These are phyloP conservation scores for Lecanoromycetidae sp. DNA, from an alignment of 2,329 filamentous ascomycete species.

Conservation along the genomic window DNA sequence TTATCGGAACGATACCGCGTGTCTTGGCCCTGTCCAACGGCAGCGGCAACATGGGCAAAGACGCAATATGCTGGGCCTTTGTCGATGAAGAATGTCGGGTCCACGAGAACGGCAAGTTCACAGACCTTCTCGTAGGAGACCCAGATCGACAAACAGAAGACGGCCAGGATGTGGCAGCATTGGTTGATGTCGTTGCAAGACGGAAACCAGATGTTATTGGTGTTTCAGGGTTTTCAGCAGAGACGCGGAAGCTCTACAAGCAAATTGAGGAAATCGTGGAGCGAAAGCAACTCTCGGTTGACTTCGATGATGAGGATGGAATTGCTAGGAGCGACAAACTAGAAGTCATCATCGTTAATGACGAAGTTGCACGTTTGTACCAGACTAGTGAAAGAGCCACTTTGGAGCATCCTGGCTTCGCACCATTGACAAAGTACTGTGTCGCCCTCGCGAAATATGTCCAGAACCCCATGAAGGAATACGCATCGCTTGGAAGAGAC, in stretches of 20 bases:
- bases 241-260: constrained; percentile 71
- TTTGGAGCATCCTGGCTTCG: constrained; percentile 68
- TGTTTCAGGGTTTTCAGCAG: constrained; percentile 76
- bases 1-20: constrained; percentile 74
- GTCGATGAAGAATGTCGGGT: constrained; percentile 87
- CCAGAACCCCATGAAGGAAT: constrained; percentile 93
- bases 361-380: constrained; percentile 93
- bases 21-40: constrained; percentile 82
- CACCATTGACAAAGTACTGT: constrained; percentile 74
- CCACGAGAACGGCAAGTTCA: constrained; percentile 76
- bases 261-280: constrained; percentile 68
- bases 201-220: constrained; percentile 82
- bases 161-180: constrained; percentile 52
- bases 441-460: constrained; percentile 81
- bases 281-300: constrained; percentile 61
- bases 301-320: constrained; percentile 73
- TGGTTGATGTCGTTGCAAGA: constrained; percentile 65
- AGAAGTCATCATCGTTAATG: constrained; percentile 84
- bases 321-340: constrained; percentile 67
- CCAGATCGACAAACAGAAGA: constrained; percentile 55
- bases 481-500: constrained; percentile 81
- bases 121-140: constrained; percentile 58
- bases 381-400: constrained; percentile 74
- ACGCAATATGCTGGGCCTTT: constrained; percentile 82
- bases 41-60: constrained; percentile 57